Evolutionary conservation across 1,284 basidiomycete genomes (phyloP).

Genomic region (Sporisorium sorghi): DNA sequence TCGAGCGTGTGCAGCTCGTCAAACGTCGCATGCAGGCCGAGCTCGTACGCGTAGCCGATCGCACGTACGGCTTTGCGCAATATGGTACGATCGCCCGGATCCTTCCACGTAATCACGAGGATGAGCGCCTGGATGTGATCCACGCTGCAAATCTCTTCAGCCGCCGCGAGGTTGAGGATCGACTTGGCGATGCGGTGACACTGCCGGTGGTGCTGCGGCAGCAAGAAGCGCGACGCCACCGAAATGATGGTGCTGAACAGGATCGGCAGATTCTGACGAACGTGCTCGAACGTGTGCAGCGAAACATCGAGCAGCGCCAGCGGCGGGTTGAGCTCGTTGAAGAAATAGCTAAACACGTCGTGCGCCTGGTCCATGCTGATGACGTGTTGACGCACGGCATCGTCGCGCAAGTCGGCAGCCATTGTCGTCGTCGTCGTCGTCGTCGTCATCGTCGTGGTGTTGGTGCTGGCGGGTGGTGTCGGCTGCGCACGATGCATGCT

Average conservation of each 20-base stretch:
- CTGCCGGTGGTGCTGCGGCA: slow-evolving; percentile 76
- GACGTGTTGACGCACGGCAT: slow-evolving; percentile 38
- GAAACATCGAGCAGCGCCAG: slow-evolving; percentile 69
- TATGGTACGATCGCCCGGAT: slow-evolving; percentile 67
- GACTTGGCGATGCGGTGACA: slow-evolving; percentile 78
- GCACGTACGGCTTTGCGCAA: slow-evolving; percentile 67
- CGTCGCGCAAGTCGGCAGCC: slow-evolving; percentile 36
- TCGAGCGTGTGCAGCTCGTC: slow-evolving; percentile 12
- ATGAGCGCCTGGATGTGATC: slow-evolving; percentile 86
- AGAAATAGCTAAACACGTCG: slow-evolving; percentile 43
- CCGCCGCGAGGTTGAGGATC: slow-evolving; percentile 78
- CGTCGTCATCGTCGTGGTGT: too few relatives aligned
- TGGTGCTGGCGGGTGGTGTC: too few relatives aligned
- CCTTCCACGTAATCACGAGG: slow-evolving; percentile 86
- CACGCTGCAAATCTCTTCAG: slow-evolving; percentile 79
- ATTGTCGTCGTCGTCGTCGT: too few relatives aligned
- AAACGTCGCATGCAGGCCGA: slow-evolving; percentile 59
- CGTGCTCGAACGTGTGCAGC: slow-evolving; percentile 73
- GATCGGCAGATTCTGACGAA: slow-evolving; percentile 80
- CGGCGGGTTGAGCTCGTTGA: slow-evolving; percentile 53
- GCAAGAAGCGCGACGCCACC: slow-evolving; percentile 86
- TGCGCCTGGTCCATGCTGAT: slow-evolving; percentile 37
- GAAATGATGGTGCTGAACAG: slow-evolving; percentile 84
- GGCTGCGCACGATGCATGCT: slow-evolving; percentile 16
- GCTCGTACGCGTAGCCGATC: slow-evolving; percentile 69